These are phyloP conservation scores for Porcisia deanei DNA, from an alignment of 208 protist genomes.

Conservation along the genomic window DNA sequence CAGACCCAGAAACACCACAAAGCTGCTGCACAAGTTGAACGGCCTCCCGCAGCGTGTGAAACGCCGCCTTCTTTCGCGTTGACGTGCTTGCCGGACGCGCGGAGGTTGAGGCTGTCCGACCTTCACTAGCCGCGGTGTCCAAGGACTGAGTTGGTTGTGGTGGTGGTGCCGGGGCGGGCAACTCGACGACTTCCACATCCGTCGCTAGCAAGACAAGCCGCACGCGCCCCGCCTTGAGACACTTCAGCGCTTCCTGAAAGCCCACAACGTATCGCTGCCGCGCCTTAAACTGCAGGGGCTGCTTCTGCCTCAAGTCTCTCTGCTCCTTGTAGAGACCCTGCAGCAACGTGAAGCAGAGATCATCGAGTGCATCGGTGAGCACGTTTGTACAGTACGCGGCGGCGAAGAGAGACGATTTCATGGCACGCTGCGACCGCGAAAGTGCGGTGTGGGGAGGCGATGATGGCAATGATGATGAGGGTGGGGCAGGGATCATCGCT, in stretches of 20 bases:
- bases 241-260: conserved; percentile 65
- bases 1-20: conserved; percentile 6
- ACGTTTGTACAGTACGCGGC: conserved; percentile 48
- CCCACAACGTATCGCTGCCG: conserved; percentile 63
- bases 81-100: background rate
- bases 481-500: background rate
- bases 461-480: background rate
- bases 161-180: background rate
- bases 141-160: background rate
- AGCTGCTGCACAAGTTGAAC: conserved; percentile 32
- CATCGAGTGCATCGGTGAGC: conserved; percentile 61
- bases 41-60: conserved; percentile 39
- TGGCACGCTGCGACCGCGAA: conserved; percentile 17
- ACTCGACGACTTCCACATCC: conserved; percentile 45
- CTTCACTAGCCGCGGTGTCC: background rate
- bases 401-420: conserved; percentile 29
- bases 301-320: conserved; percentile 46
- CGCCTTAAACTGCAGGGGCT: conserved; percentile 61
- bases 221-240: conserved; percentile 41
- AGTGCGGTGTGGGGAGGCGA: background rate
- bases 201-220: conserved; percentile 60
- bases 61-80: conserved; percentile 15
- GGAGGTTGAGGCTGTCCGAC: background rate
- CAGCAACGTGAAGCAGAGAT: conserved; percentile 65
- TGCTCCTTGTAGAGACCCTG: conserved; percentile 63